Evolutionary conservation across 352 stramenopile genomes (phyloP).

Genomic region (Phytophthora sansomeana): DNA sequence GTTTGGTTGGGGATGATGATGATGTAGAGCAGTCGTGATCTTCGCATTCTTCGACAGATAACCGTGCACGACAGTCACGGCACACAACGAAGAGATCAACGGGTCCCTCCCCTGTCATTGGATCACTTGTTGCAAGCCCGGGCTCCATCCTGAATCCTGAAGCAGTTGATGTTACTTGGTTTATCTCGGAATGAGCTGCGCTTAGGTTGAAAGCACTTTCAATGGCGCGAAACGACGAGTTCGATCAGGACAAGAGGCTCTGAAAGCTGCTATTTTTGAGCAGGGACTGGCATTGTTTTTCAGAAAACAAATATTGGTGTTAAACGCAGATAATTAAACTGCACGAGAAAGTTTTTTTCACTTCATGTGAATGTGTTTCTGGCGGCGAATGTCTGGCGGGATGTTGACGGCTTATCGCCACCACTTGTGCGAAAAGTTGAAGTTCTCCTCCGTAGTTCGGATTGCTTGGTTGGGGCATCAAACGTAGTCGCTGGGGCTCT

Average conservation of each 20-base stretch:
- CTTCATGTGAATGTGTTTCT: constrained; percentile 1
- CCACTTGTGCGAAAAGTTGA: constrained; percentile 5
- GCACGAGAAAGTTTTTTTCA: too few species aligned
- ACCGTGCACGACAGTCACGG: constrained; percentile 57
- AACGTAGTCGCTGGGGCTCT: constrained; percentile 6
- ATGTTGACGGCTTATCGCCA: constrained; percentile 2
- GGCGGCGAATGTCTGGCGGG: constrained; percentile 2
- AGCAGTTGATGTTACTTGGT: background rate
- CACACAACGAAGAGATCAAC: constrained; percentile 52
- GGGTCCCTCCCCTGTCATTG: background rate
- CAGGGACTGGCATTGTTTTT: background rate
- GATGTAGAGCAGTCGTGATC: constrained; percentile 60
- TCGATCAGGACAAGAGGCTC: constrained; percentile 7
- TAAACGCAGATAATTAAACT: too few species aligned
- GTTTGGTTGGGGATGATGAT: constrained; percentile 26
- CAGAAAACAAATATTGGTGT: too few species aligned
- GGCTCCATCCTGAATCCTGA: constrained; percentile 49
- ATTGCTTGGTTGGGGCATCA: constrained; percentile 29
- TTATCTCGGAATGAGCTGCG: background rate
- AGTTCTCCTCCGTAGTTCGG: constrained; percentile 18
- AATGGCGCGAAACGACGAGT: constrained; percentile 14
- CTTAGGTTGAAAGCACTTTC: background rate
- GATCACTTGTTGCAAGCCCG: constrained; percentile 61
- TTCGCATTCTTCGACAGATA: constrained; percentile 69
- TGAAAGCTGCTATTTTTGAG: constrained; percentile 15